Evolutionary conservation across 2,329 filamentous ascomycete species (phyloP), one percentile per base, ranked within the genome.

Genomic region (Cladosporium velox): DNA sequence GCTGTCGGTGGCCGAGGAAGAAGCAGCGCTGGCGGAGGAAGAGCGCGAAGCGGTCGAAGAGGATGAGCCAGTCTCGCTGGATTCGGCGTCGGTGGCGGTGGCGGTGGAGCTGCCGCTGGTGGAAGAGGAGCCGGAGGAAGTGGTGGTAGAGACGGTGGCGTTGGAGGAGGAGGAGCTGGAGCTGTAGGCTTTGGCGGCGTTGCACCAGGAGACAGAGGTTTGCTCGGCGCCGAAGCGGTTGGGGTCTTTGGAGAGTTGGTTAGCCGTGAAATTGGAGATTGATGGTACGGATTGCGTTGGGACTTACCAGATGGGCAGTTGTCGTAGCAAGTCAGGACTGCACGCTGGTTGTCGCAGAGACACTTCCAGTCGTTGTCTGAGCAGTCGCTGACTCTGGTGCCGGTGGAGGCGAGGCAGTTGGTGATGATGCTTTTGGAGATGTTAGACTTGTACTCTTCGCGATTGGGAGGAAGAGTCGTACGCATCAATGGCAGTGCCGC

Each of bases 261-360:
- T 34, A 44, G 47, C 28, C 32, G n/a, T 38, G 47, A n/a, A 7
- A 34, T 52, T 15, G 6, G 28, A 4, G 28, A 47, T 47, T 21
- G 28, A 21, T 10, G 51, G 6, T n/a, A 1, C 18, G n/a, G 26
- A 26, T 38, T 12, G 6, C 12, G 6, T 28, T 44, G 79, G 76
- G 14, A 24, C 51, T 47, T 57, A 64, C 61, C 51, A 11, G 49
- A 38, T 62, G 87, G 86, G 79, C 88, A 89, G 80, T 87, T 87
- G 80, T 85, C 84, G 80, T 87, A 89, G 83, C 87, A 89, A 14
- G 70, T 72, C 11, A 73, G 58, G 60, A 76, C 69, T 58, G 72
- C 71, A 44, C 74, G 82, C 75, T 84, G 85, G 70, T 85, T 81
- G 59, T 81, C 78, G 77, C 87, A 90, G 34, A 88, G 79, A 77